Conservation (phyloP, 2,329 filamentous ascomycete species). For the Colletotrichum orchidophilum region DNA sequence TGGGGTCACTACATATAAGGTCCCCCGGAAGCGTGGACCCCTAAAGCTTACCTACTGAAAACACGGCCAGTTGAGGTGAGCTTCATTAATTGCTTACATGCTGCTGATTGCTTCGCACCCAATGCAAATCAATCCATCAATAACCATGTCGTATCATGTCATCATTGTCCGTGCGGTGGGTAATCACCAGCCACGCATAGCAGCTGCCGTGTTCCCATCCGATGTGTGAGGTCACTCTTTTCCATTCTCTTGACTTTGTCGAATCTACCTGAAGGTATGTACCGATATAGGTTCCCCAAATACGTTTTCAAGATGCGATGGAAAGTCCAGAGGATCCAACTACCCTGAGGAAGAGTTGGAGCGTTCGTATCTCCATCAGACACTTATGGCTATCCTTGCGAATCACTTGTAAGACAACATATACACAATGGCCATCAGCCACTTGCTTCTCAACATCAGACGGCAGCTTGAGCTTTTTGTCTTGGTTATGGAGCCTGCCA, state of each 20-base stretch:
- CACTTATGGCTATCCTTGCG: neutral
- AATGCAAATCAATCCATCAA: neutral
- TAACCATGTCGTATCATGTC: constrained; percentile 19
- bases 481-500: neutral
- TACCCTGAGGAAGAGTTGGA: neutral
- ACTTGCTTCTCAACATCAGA: constrained; percentile 1
- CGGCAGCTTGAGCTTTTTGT: neutral
- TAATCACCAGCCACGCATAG: neutral
- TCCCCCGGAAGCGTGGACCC: constrained; percentile 18
- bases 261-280: neutral
- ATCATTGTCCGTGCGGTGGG: constrained; percentile 2
- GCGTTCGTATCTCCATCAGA: neutral
- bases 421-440: neutral
- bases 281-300: neutral
- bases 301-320: neutral
- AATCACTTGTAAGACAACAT: constrained; percentile 20
- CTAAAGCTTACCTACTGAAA: neutral
- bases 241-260: neutral
- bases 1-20: constrained; percentile 21
- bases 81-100: neutral
- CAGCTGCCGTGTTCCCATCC: neutral
- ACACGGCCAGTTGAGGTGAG: neutral
- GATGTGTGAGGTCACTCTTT: constrained; percentile 1
- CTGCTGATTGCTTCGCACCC: neutral
- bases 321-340: neutral